Evolutionary conservation across 2,329 filamentous ascomycete species (phyloP).

Genomic region (Aspergillus sp.): DNA sequence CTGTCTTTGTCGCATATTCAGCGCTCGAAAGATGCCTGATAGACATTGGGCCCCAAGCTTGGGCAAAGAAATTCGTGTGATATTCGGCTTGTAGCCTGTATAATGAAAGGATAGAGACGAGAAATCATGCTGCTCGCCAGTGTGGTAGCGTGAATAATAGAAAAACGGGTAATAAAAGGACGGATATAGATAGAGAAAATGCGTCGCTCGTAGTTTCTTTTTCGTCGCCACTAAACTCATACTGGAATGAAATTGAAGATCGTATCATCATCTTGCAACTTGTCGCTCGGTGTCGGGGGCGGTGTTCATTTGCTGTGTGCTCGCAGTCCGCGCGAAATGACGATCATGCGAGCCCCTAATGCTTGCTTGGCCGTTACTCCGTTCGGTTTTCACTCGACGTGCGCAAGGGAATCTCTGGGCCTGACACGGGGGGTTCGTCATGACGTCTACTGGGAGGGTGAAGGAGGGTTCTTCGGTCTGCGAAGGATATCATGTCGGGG

Average conservation of each 20-base stretch:
- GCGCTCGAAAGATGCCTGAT: slow-evolving; percentile 6
- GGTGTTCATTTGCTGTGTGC: slow-evolving; percentile 24
- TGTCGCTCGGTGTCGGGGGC: slow-evolving; percentile 30
- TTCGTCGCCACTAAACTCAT: slow-evolving; percentile 18
- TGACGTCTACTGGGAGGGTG: slow-evolving; percentile 24
- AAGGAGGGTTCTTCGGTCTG: slow-evolving; percentile 20
- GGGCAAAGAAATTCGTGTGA: slow-evolving; percentile 12
- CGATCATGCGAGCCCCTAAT: not conserved
- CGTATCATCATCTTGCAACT: slow-evolving; percentile 25
- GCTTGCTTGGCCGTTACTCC: slow-evolving; percentile 12
- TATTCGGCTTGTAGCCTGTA: slow-evolving; percentile 6
- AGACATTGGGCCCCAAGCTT: slow-evolving; percentile 7
- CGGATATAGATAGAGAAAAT: slow-evolving; percentile 7
- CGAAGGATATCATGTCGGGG: slow-evolving; percentile 25
- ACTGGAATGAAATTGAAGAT: slow-evolving; percentile 9
- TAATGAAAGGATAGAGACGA: not conserved
- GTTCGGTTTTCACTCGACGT: slow-evolving; percentile 19
- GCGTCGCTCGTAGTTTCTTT: slow-evolving; percentile 15
- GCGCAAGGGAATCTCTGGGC: slow-evolving; percentile 20
- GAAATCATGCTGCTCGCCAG: not conserved
- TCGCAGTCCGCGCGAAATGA: slow-evolving; percentile 10
- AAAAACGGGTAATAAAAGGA: slow-evolving; percentile 1
- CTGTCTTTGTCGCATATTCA: slow-evolving; percentile 12
- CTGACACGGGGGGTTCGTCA: slow-evolving; percentile 21
- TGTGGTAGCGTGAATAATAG: not conserved